Percentiles rank a stretch among this genome's conserved stretches.
Evolutionary conservation across 2,329 filamentous ascomycete genomes (phyloP).

Genomic region (Raffaelea ambrosiae): DNA sequence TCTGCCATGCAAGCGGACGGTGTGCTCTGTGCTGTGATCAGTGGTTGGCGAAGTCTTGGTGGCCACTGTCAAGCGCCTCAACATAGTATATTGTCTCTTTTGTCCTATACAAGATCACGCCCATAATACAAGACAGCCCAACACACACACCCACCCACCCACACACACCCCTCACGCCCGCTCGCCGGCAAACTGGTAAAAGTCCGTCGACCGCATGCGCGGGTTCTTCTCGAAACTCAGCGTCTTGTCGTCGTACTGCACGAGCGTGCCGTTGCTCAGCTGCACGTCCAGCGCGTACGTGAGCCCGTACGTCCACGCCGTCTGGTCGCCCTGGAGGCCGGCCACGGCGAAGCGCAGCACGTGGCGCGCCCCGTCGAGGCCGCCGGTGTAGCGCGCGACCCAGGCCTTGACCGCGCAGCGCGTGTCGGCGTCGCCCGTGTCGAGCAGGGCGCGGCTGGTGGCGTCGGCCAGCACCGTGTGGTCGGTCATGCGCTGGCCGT

Average conservation of each 20-base stretch:
- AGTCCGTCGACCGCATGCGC: background rate
- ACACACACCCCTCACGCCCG: background rate
- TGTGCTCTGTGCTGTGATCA: no score
- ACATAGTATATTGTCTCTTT: no score
- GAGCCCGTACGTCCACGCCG: background rate
- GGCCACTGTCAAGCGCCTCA: no score
- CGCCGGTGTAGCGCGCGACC: background rate
- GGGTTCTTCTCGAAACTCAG: background rate
- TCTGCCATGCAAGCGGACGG: no score
- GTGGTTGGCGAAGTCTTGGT: no score
- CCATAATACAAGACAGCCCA: no score
- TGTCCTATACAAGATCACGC: no score
- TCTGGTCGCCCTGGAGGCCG: background rate
- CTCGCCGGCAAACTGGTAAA: background rate
- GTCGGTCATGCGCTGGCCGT: background rate
- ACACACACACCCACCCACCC: no score
- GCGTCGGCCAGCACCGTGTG: background rate
- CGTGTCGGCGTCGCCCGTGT: background rate
- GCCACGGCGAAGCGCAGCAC: background rate
- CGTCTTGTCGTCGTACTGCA: background rate
- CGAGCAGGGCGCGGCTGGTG: no score
- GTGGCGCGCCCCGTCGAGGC: background rate
- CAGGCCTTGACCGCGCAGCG: background rate
- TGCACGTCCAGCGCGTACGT: background rate
- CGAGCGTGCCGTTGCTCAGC: background rate